Conservation (phyloP, 306 rosid genomes). For the Pachyrhizus erosus region DNA sequence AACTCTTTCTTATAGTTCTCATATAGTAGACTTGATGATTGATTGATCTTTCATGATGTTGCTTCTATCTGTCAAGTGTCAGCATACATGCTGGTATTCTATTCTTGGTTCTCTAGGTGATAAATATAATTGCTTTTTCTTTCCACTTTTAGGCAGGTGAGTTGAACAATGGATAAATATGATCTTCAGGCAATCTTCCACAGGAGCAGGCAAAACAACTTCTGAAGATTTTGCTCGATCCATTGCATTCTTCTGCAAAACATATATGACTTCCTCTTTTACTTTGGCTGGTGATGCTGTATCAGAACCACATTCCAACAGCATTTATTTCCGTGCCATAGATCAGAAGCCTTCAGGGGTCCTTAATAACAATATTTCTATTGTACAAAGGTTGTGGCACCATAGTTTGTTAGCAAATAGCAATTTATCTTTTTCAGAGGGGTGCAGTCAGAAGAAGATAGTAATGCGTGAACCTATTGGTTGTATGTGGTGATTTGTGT, state of each 20-base stretch:
- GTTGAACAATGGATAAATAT: conserved; percentile 38
- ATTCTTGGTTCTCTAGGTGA: background rate
- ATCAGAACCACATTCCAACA: conserved; percentile 32
- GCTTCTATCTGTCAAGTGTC: background rate
- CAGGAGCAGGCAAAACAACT: conserved; percentile 32
- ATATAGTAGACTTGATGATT: background rate
- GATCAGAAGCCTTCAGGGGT: conserved; percentile 19
- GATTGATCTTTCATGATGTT: conserved; percentile 24
- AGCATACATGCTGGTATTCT: background rate
- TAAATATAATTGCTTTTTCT: background rate
- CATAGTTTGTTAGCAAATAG: conserved; percentile 15
- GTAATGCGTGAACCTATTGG: background rate
- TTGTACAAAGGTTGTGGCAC: conserved; percentile 30
- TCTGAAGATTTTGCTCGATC: conserved; percentile 29
- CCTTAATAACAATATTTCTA: conserved; percentile 8
- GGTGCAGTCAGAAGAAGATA: conserved; percentile 21
- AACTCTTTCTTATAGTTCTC: background rate
- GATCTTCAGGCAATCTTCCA: conserved; percentile 28
- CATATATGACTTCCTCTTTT: conserved; percentile 15
- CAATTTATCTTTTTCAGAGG: background rate
- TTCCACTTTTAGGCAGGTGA: conserved; percentile 44
- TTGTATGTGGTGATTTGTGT: conserved; percentile 21
- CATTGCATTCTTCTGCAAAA: conserved; percentile 22
- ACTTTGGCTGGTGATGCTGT: conserved; percentile 37
- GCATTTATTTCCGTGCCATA: conserved; percentile 34